Base-by-base conservation (phyloP, 805 yeast species). In the Starmerella apis region DNA sequence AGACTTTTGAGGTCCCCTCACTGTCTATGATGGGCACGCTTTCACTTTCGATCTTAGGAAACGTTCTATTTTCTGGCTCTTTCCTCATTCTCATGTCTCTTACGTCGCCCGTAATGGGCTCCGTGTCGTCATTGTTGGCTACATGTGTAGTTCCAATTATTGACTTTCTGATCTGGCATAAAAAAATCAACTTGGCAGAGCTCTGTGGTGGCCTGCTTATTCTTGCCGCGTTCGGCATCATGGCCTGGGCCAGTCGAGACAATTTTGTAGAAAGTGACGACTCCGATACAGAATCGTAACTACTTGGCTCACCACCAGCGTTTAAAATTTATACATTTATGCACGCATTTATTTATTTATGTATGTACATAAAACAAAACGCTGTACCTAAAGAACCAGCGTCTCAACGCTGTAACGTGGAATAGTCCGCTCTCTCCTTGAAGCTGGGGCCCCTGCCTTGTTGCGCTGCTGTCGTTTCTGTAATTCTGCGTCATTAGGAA, bases 71-170 rank as follows among this genome's bases (percentile, higher is more conserved):
- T 63, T 80, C 86, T 32, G 80, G 82, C 7, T 71, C 83, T 28
- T 86, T 86, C 57, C 70, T 86, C 51, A 74, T 86, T 2, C 68
- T 86, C 55, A 83, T 86, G 83, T 80, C 94, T 0, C 72, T 86
- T 49, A 86, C 95, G 0, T 80, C 84, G 3, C 95, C 95, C 0
- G 94, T 86, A 1, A 68, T 86, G 38, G 82, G 92, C 1, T 64
- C 71, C n/a, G 78, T 75, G 7, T 73, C 81, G 30, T 76, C 86
- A 0, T 68, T 86, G 51, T 71, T 86, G 44, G 84, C 95, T 0
- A 86, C 87, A 19, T 73, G 86, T 54, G 64, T 86, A 47, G 92
- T 86, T 39, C 94, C 95, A 0, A 46, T 83, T 1, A 79, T 79
- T 19, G 95, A 86, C 61, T 83, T 83, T 80, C 48, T 74, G 0